These are phyloP conservation scores for Podospora conica DNA, from an alignment of 495 filamentous ascomycete genomes.

Conservation along the genomic window DNA sequence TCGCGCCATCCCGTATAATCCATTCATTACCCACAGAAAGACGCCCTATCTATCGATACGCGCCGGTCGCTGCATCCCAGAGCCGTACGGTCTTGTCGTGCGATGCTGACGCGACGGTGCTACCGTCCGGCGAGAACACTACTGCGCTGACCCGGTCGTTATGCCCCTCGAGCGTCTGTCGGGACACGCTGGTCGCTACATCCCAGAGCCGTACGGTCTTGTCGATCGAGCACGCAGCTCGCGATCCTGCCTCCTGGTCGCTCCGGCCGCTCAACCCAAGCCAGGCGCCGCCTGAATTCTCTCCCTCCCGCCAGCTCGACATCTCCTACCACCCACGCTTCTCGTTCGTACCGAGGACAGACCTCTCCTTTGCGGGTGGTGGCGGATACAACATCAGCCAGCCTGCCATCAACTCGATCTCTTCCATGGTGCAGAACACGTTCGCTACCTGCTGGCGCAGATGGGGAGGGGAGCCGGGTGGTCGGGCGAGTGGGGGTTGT, in stretches of 20 bases:
- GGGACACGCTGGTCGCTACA: no score
- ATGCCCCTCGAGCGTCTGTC: no score
- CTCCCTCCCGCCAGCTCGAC: not conserved
- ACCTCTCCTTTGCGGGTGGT: not conserved
- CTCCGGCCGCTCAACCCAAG: not conserved
- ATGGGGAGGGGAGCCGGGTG: not conserved
- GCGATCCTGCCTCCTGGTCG: not conserved
- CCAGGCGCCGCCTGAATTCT: not conserved
- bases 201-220: no score
- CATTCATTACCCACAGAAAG: no score
- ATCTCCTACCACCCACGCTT: slow-evolving; percentile 6
- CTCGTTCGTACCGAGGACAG: not conserved
- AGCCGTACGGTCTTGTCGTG: no score
- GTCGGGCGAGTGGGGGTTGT: not conserved
- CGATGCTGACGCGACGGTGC: no score
- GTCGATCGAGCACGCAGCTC: not conserved
- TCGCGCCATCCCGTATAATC: no score
- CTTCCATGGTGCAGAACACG: not conserved
- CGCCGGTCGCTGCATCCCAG: no score
- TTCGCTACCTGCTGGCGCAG: not conserved
- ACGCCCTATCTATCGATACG: no score
- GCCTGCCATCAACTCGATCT: slow-evolving; percentile 2
- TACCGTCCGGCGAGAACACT: no score
- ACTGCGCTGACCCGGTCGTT: no score
- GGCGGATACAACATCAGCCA: slow-evolving; percentile 4